Evolutionary conservation across 257 asterid species (phyloP).

Genomic region (Henckelia pumila): DNA sequence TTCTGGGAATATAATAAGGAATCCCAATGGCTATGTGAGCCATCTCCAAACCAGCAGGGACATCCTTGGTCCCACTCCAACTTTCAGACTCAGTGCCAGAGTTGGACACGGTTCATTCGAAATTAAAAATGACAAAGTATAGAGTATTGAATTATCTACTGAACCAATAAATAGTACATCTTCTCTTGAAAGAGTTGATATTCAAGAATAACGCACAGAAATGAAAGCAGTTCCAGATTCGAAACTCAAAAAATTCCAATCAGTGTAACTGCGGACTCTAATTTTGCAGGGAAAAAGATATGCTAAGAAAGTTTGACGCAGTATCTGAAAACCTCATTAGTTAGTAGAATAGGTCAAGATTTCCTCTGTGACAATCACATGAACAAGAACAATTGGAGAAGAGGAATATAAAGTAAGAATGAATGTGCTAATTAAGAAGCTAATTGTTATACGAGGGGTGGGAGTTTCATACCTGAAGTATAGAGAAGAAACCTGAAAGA

Average conservation of each 20-base stretch:
- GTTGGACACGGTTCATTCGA: background rate
- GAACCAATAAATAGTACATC: background rate
- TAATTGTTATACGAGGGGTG: background rate
- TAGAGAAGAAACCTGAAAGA: slow-evolving; percentile 74
- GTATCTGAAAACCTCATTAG: background rate
- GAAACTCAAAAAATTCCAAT: background rate
- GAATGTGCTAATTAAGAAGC: background rate
- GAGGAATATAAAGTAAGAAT: background rate
- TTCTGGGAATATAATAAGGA: background rate
- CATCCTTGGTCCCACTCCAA: background rate
- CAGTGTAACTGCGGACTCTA: background rate
- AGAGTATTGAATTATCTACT: background rate
- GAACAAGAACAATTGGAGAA: background rate
- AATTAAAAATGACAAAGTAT: background rate
- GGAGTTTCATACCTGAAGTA: slow-evolving; percentile 54
- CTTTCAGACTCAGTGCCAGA: background rate
- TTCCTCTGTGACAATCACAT: background rate
- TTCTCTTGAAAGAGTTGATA: background rate
- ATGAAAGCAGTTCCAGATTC: background rate
- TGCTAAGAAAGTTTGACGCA: background rate
- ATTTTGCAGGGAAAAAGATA: no score
- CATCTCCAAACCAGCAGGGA: background rate
- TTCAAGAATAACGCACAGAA: background rate
- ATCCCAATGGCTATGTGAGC: background rate
- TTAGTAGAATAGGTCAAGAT: background rate